A percentile compares a stretch with the other conserved stretches of the same genome.
phyloP scores from a whole-genome alignment of 75 land plant species.

The Pinus tabuliformis region DNA sequence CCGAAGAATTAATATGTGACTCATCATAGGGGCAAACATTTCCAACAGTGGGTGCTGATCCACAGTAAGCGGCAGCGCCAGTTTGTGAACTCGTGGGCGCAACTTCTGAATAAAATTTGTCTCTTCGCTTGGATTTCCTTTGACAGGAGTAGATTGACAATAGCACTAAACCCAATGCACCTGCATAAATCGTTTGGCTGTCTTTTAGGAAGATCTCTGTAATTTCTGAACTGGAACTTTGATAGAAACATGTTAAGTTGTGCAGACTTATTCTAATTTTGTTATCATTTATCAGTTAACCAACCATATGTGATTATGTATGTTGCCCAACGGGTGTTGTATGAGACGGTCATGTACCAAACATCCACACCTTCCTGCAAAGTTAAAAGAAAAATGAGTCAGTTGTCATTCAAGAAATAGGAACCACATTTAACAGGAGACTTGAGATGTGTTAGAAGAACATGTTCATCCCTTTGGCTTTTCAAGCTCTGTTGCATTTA shows the following conservation, averaged over 20 bases:
- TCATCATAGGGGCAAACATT: background rate
- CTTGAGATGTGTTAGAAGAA: background rate
- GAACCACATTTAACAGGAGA: background rate
- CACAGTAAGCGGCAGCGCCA: background rate
- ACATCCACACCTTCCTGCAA: conserved; percentile 26
- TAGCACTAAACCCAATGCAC: background rate
- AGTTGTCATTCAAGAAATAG: background rate
- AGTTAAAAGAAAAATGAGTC: background rate
- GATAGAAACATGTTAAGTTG: background rate
- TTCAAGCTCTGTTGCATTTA: too few species aligned
- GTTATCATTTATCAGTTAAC: conserved; percentile 1
- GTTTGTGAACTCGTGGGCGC: background rate
- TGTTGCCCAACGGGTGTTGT: conserved; percentile 20
- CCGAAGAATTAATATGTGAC: background rate
- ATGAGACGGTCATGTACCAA: conserved; percentile 21
- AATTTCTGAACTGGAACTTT: background rate
- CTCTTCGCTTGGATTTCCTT: background rate
- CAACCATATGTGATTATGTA: conserved; percentile 23
- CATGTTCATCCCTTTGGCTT: background rate
- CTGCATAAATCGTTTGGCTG: conserved; percentile 5
- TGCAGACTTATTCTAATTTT: background rate
- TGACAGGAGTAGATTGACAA: background rate
- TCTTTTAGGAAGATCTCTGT: background rate
- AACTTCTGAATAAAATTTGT: background rate
- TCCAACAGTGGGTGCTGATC: background rate